Evolutionary conservation across 148 eudicot species (phyloP).

Genomic region (Silene latifolia): DNA sequence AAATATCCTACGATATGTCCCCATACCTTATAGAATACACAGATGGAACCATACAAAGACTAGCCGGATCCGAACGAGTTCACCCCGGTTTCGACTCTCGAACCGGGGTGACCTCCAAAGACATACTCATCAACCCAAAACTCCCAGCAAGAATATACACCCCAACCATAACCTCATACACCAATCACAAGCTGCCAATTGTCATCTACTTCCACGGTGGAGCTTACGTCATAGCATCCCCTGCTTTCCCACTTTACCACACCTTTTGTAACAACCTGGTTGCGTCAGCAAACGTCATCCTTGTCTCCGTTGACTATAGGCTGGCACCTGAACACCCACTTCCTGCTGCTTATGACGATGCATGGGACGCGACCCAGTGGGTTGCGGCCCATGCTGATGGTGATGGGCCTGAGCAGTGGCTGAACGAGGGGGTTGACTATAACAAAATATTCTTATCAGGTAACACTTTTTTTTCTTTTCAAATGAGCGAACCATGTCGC

Average conservation of each 20-base stretch:
- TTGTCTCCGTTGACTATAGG: constrained; percentile 47
- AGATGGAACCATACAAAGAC: constrained; percentile 47
- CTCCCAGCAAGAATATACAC: constrained; percentile 45
- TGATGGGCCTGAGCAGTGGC: constrained; percentile 29
- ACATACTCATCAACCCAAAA: constrained; percentile 30
- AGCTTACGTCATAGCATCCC: constrained; percentile 43
- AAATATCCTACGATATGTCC: constrained; percentile 34
- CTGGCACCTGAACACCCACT: constrained; percentile 54
- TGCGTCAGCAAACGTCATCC: constrained; percentile 27
- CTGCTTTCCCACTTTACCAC: constrained; percentile 47
- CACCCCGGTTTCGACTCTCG: constrained; percentile 38
- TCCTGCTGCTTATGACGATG: constrained; percentile 52
- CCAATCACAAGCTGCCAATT: constrained; percentile 23
- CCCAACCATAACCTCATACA: constrained; percentile 16
- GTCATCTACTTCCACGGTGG: constrained; percentile 56
- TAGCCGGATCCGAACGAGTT: constrained; percentile 34
- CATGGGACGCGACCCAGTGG: constrained; percentile 48
- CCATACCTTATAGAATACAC: constrained; percentile 47
- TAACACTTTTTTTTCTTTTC: constrained; percentile 5
- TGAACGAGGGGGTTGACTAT: constrained; percentile 30
- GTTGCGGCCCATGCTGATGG: constrained; percentile 28
- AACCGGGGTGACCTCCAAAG: constrained; percentile 45
- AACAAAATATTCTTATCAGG: constrained; percentile 30
- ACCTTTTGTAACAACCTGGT: constrained; percentile 36
- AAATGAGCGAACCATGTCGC: no score